Conservation (phyloP, 1,139 yeast genomes). For the Diutina rugosa region DNA sequence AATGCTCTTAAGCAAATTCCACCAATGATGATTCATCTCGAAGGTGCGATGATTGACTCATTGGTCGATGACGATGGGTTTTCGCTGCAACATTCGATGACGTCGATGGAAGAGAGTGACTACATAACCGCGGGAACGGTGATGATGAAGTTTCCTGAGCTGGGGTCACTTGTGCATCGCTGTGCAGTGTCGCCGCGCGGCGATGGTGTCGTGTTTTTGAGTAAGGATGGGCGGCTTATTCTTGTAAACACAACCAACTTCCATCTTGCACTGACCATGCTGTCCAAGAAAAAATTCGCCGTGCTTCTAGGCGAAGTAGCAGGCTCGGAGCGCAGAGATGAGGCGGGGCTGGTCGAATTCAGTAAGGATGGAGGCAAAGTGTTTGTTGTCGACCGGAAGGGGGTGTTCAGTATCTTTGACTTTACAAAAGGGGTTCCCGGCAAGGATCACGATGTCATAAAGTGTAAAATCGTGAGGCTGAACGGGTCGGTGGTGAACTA, state of each 20-base stretch:
- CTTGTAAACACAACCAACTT: slow-evolving; percentile 51
- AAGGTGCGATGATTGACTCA: slow-evolving; percentile 21
- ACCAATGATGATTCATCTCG: slow-evolving; percentile 22
- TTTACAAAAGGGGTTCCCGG: slow-evolving; percentile 78
- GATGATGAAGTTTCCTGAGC: slow-evolving; percentile 48
- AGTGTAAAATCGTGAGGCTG: slow-evolving; percentile 43
- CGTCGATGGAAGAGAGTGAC: background rate
- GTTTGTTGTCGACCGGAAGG: slow-evolving; percentile 69
- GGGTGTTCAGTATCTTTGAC: slow-evolving; percentile 65
- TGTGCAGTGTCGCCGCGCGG: slow-evolving; percentile 75
- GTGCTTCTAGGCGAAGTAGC: slow-evolving; percentile 70
- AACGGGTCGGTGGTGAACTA: slow-evolving; percentile 5
- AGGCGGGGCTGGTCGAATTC: slow-evolving; percentile 65
- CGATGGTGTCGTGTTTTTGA: slow-evolving; percentile 71
- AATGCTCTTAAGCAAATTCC: slow-evolving; percentile 26
- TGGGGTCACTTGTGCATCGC: slow-evolving; percentile 69
- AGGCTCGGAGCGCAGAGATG: slow-evolving; percentile 52
- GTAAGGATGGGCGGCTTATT: slow-evolving; percentile 64
- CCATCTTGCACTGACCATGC: slow-evolving; percentile 4
- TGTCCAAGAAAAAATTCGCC: slow-evolving; percentile 32
- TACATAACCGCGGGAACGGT: slow-evolving; percentile 18
- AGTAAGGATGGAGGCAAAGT: slow-evolving; percentile 74
- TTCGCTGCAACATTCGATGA: background rate
- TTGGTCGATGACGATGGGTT: background rate
- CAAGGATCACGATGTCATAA: slow-evolving; percentile 63